phyloP scores from a whole-genome alignment of 2,329 filamentous ascomycete species.

The Ceratocystis cubensis region DNA sequence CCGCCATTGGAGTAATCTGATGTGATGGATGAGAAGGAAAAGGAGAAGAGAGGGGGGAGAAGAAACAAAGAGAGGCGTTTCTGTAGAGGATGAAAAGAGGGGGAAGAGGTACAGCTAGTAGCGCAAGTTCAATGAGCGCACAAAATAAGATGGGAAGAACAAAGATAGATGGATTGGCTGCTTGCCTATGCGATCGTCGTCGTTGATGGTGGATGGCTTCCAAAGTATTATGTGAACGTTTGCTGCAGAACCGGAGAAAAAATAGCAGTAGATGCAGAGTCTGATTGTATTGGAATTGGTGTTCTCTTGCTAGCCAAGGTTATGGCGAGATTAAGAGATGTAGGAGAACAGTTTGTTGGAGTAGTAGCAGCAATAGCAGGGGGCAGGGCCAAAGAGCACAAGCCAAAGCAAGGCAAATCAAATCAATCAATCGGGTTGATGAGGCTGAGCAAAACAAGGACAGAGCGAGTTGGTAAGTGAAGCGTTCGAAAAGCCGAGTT shows the following conservation, averaged over 20 bases:
- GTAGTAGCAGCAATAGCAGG: not conserved
- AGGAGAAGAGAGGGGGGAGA: not conserved
- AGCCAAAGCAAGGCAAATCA: not conserved
- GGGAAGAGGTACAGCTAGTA: not conserved
- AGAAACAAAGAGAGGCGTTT: constrained; percentile 5
- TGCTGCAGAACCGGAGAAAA: not conserved
- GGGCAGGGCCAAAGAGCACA: not conserved
- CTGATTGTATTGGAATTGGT: not conserved
- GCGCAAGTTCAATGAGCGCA: not conserved
- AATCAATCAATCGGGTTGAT: not conserved
- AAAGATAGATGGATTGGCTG: constrained; percentile 7
- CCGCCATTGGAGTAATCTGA: constrained; percentile 31
- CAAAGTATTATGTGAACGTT: not conserved
- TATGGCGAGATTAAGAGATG: not conserved
- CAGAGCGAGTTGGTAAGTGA: not conserved
- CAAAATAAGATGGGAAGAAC: not conserved
- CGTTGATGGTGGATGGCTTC: not conserved
- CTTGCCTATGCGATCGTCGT: not conserved
- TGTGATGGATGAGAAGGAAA: constrained; percentile 10
- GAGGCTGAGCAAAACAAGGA: not conserved
- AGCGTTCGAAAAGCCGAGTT: not conserved
- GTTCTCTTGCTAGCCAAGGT: not conserved
- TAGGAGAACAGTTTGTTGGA: not conserved
- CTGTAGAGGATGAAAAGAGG: constrained; percentile 4
- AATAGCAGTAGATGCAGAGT: not conserved